Base-by-base conservation (phyloP, 768 basidiomycete species). In the Krasilnikovozyma curviuscula region DNA sequence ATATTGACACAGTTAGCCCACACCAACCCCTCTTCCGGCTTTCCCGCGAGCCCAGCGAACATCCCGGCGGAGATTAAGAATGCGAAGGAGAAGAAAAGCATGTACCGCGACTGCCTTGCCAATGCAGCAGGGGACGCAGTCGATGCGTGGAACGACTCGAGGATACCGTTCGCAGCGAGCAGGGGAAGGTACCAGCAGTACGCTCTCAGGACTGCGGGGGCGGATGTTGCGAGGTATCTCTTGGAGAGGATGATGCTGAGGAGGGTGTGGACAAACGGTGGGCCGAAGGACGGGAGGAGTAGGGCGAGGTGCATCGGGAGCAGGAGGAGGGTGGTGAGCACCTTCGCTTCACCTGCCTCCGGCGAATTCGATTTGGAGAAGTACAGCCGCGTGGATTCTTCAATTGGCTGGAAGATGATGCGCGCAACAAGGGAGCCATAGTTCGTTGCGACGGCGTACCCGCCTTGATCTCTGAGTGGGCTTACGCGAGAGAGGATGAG, bases 401-500 rank as follows among this genome's bases (percentile, higher is more conserved):
- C 93, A 23, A 95, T 74, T 0, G 93, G 93, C 56, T 95, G 91
- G 60, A 97, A 91, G 23, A 89, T 59, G 49, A 97, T 81, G 16
- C 93, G 78, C 5, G 88, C 91, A 23, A 93, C 68, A 13, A 97
- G 72, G 3, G 91, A 93, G 83, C 91, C 93, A 61, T 97, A 98
- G 63, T 95, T 97, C 32, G 81, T 79, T 12, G 93, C 91, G 12
- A 97, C 70, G 0, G 89, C 91, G 62, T 93, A 97, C 1, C 86
- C 89, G 4, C 85, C 91, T 64, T 95, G 88, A 61, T 89, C 81
- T 39, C 76, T 69, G 42, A 91, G 66, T 27, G 81, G 77, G 50
- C 85, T 86, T 58, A 84, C 76, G 61, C 73, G 75, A 0, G 83
- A 83, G 16, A 98, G 70, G 10, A 91, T 72, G 37, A 97, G 67